Evolutionary conservation across 306 rosid species (phyloP).

Genomic region (Abrus precatorius): DNA sequence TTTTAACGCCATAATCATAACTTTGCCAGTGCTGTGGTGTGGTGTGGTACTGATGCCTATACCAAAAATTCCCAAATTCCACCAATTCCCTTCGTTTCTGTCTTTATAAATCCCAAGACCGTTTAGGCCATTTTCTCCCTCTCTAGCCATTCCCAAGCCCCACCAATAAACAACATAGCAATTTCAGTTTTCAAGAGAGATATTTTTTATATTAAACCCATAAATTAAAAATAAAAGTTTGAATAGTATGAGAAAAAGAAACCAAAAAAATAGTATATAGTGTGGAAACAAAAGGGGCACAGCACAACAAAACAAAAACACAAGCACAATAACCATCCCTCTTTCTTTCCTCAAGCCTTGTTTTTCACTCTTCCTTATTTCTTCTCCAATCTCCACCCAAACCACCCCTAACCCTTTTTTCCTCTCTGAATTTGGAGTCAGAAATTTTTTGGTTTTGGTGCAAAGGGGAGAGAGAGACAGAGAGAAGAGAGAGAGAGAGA

Average conservation of each 20-base stretch:
- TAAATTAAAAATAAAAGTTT: background rate
- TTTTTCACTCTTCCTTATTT: conserved; percentile 58
- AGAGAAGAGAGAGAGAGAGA: background rate
- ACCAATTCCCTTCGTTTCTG: conserved; percentile 46
- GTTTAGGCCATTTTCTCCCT: conserved; percentile 45
- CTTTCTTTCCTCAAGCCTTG: conserved; percentile 56
- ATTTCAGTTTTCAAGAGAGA: background rate
- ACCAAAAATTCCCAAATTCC: conserved; percentile 49
- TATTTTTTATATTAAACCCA: background rate
- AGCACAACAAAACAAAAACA: conserved; percentile 51
- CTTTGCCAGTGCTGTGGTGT: conserved; percentile 50
- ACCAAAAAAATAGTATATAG: conserved; percentile 45
- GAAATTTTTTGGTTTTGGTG: conserved; percentile 22
- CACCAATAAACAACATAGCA: conserved; percentile 24
- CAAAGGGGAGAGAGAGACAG: background rate
- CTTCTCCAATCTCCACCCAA: conserved; percentile 55
- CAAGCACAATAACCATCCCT: conserved; percentile 52
- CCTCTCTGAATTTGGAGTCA: conserved; percentile 8
- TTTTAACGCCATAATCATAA: conserved; percentile 36
- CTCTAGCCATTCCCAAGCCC: conserved; percentile 45
- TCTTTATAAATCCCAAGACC: conserved; percentile 47
- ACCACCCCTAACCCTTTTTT: conserved; percentile 37
- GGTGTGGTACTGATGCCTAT: conserved; percentile 53
- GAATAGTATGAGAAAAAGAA: conserved; percentile 39
- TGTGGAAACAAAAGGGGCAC: conserved; percentile 41